phyloP scores from a whole-genome alignment of 2,329 filamentous ascomycete species.

The Microsporum audouinii region DNA sequence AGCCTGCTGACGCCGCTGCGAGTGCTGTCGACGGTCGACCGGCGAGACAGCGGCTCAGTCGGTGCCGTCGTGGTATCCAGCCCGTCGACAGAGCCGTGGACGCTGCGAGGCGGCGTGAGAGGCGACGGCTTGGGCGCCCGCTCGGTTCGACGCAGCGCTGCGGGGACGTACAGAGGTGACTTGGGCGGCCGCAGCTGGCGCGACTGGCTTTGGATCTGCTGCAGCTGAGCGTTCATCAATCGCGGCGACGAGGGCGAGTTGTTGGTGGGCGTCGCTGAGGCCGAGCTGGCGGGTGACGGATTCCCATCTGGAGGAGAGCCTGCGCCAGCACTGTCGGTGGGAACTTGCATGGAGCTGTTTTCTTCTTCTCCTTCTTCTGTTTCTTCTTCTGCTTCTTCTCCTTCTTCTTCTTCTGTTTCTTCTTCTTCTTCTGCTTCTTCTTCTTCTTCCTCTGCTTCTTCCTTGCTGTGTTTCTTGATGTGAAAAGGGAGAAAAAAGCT shows the following conservation, averaged over 20 bases:
- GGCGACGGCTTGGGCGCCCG: conserved; percentile 36
- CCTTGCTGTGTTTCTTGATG: neutral
- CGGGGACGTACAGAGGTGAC: conserved; percentile 52
- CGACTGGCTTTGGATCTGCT: conserved; percentile 31
- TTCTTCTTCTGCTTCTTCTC: neutral
- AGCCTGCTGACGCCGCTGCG: conserved; percentile 36
- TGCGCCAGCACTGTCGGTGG: conserved; percentile 11
- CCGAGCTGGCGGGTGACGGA: conserved; percentile 36
- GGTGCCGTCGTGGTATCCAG: conserved; percentile 25
- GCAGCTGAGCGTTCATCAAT: conserved; percentile 25
- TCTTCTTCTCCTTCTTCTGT: neutral
- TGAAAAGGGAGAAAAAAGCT: neutral
- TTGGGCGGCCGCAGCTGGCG: conserved; percentile 50
- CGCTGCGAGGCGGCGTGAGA: conserved; percentile 42
- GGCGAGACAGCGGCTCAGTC: conserved; percentile 25
- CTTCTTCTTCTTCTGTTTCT: neutral
- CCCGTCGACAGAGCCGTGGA: conserved; percentile 44
- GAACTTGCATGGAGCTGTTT: conserved; percentile 6
- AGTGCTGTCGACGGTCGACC: conserved; percentile 32
- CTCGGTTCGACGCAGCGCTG: conserved; percentile 51
- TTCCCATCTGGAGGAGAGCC: conserved; percentile 31
- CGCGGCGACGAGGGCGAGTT: conserved; percentile 44
- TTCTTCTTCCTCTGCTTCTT: neutral
- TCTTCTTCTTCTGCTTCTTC: neutral
- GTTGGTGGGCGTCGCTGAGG: conserved; percentile 42